Base-by-base conservation (phyloP, 768 basidiomycete genomes). In the Pholiota molesta region DNA sequence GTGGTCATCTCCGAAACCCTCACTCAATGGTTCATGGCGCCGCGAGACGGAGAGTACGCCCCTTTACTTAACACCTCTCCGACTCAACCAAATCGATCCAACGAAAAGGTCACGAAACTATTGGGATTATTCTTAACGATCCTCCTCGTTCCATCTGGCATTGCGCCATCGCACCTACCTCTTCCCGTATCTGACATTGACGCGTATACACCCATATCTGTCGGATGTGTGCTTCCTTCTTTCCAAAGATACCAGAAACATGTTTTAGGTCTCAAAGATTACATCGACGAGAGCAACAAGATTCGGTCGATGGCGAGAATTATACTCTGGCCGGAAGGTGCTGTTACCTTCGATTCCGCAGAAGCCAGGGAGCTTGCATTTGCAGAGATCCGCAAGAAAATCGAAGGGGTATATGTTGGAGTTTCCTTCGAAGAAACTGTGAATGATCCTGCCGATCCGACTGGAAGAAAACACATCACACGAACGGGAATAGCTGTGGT, bases 241-340 rank as follows among this genome's bases (percentile, higher is more conserved):
- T 77, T 76, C 14, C 64, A 72, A 26, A 71, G 74, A 35, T 78
- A 79, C 63, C 75, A 81, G 10, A 78, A 80, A 26, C 75, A 72
- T 33, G 66, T 69, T 6, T 75, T 83, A 2, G 78, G 76, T 0
- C 72, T 94, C 16, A 69, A 85, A 0, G 84, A 89, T 62, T 94
- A 84, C 71, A 79, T 92, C n/a, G 35, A 49, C 0, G 91, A 90
- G 71, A 86, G 82, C 3, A 67, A 67, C 45, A 78, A 69, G n/a
- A 67, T 88, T 59, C 77, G 75, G 8, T 69, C 56, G 5, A 52
- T 64, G 4, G 87, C 89, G 0, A 80, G 82, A 44, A 69, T 95
- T 16, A 68, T 92, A 16, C 75, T 95, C 1, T 94, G 92, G 91
- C 92, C 93, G 0, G 92, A 94, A 72, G 87, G 87, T 6, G 91